Evolutionary conservation across 768 basidiomycete genomes (phyloP).

Genomic region (Pleurotus platypus): DNA sequence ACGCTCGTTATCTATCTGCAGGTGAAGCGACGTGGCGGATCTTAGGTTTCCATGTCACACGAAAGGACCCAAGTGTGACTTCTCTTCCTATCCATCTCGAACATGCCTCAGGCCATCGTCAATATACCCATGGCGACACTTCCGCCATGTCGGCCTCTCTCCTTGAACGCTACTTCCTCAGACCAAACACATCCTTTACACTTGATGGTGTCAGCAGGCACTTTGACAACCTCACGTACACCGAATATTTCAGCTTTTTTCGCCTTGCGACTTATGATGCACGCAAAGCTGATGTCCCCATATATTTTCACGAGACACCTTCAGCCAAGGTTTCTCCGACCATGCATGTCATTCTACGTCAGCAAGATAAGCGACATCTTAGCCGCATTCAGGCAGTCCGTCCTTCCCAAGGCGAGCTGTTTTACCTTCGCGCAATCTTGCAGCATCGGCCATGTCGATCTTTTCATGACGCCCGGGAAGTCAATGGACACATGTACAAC

Average conservation of each 20-base stretch:
- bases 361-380: not conserved
- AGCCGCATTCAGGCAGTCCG: conserved; percentile 25
- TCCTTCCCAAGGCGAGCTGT: conserved; percentile 33
- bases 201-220: not conserved
- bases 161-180: not conserved
- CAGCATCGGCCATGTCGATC: conserved; percentile 23
- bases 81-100: too few relatives aligned
- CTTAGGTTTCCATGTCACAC: too few relatives aligned
- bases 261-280: not conserved
- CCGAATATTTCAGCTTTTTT: not conserved
- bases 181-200: not conserved
- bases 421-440: conserved; percentile 37
- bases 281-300: too few relatives aligned
- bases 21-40: too few relatives aligned
- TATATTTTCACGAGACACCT: not conserved
- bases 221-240: not conserved
- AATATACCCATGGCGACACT: too few relatives aligned
- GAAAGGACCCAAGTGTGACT: too few relatives aligned
- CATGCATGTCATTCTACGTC: not conserved
- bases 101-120: too few relatives aligned
- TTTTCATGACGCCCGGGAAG: conserved; percentile 32
- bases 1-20: too few relatives aligned
- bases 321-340: not conserved
- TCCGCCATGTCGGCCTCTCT: too few relatives aligned
- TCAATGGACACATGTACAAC: conserved; percentile 19